Conservation (phyloP, 257 asterid species). For the Capsicum rhomboideum region DNA sequence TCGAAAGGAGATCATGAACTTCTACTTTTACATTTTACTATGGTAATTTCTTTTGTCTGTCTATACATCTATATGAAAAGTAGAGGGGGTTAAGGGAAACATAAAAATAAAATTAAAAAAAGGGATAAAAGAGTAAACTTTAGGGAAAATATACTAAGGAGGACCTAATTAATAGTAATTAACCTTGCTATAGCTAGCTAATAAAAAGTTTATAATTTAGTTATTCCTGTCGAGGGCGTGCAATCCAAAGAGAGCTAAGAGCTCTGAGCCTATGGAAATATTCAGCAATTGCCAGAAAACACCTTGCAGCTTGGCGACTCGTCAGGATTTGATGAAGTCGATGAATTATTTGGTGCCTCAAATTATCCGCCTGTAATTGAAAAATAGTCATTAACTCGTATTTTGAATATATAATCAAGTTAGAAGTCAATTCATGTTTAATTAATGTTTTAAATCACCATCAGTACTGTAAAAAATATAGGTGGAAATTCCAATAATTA, state of each 20-base stretch:
- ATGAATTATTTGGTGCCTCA: constrained; percentile 63
- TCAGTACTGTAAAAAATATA: neutral
- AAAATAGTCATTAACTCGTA: neutral
- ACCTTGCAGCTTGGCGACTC: constrained; percentile 58
- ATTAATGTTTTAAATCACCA: neutral
- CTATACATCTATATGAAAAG: neutral
- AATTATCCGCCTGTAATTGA: constrained; percentile 51
- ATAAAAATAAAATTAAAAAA: neutral
- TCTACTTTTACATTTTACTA: neutral
- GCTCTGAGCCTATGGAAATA: constrained; percentile 82
- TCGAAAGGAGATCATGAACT: neutral
- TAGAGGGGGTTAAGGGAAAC: neutral
- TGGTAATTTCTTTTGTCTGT: neutral
- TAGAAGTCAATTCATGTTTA: neutral
- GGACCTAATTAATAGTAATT: neutral
- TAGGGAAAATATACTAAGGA: neutral
- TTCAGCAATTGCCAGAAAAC: constrained; percentile 69
- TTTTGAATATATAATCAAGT: neutral
- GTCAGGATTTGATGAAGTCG: constrained; percentile 61
- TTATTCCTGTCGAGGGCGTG: constrained; percentile 27
- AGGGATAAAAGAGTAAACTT: neutral
- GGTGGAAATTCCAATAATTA: neutral
- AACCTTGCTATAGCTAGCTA: neutral
- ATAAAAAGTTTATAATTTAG: neutral
- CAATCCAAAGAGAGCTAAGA: constrained; percentile 77